Evolutionary conservation across 805 yeast species (phyloP), one percentile per base, ranked within the genome.

Genomic region (Scheffersomyces stipitis): DNA sequence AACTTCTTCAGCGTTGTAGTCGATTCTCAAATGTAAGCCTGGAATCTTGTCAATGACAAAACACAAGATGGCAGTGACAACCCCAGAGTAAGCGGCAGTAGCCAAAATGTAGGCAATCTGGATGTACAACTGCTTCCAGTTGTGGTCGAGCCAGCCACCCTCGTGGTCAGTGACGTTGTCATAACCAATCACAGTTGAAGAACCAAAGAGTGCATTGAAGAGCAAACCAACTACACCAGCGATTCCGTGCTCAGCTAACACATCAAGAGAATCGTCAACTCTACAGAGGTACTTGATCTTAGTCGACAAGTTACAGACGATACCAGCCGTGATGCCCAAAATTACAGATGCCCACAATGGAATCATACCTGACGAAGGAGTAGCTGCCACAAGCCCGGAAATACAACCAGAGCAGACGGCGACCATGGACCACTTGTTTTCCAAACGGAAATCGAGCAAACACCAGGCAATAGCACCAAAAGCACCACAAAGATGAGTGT

Each of bases 191-290:
- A 93, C 95, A 61, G 87, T 84, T 37, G 84, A 77, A 5, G 90
- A 86, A 12, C 86, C 97, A 56, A 93, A 90, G 1, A 91, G 56
- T 0, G 86, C 96, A 56, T 88, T 89, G 68, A 88, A 89, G n/a
- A 91, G 40, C 32, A 90, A 71, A 0, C 99, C 98, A 31, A 91
- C 74, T 31, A 90, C 75, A 22, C 99, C 99, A 0, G 97, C 98
- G 51, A 91, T 75, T 33, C 96, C 98, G 81, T 91, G 99, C 78
- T 91, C 98, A n/a, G 98, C 98, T 58, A 91, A 75, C 34, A 89
- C 81, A 83, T 93, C 98, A 51, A 93, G 69, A 2, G 96, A 82
- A 66, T 91, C 99, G 61, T 93, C 98, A 34, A 91, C 89, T 41
- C 76, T 75, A 31, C 85, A 66, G 45, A 86, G 64, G 57, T 84